phyloP scores from a whole-genome alignment of 164 flowering plant species.

The Berberis thunbergii region DNA sequence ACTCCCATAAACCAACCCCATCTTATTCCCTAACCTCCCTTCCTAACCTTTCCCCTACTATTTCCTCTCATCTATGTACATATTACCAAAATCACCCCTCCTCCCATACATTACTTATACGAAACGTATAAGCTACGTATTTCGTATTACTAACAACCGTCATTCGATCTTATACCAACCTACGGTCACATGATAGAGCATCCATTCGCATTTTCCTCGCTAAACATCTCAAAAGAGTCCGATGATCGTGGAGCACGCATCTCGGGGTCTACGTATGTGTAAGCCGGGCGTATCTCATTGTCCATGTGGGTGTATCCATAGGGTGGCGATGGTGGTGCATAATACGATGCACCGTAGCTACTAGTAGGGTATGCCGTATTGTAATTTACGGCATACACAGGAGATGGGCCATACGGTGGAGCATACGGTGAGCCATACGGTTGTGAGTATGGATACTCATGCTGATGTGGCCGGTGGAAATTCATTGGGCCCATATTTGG shows the following conservation, averaged over 20 bases:
- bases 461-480: slow-evolving; percentile 26
- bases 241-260: slow-evolving; percentile 5
- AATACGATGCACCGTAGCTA: slow-evolving; percentile 19
- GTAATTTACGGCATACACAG: slow-evolving; percentile 27
- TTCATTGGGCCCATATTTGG: slow-evolving; percentile 5
- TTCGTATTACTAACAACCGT: too few species aligned
- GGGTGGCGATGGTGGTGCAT: slow-evolving; percentile 9
- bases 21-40: neutral
- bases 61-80: slow-evolving; percentile 4
- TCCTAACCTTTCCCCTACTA: neutral
- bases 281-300: neutral
- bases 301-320: slow-evolving; percentile 17
- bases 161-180: too few species aligned
- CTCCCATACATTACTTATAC: slow-evolving; percentile 6
- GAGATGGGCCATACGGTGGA: slow-evolving; percentile 7
- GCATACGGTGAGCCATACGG: slow-evolving; percentile 2
- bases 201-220: slow-evolving; percentile 61
- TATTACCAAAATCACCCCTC: slow-evolving; percentile 3
- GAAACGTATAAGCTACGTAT: slow-evolving; percentile 6
- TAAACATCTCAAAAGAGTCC: slow-evolving; percentile 36
- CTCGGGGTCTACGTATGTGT: too few species aligned
- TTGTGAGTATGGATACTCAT: slow-evolving; percentile 6
- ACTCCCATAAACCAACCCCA: slow-evolving; percentile 2
- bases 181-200: slow-evolving; percentile 51
- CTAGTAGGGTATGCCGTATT: slow-evolving; percentile 21